Conservation (phyloP, 2,329 filamentous ascomycete genomes). For the Chaetomium olivaceum region DNA sequence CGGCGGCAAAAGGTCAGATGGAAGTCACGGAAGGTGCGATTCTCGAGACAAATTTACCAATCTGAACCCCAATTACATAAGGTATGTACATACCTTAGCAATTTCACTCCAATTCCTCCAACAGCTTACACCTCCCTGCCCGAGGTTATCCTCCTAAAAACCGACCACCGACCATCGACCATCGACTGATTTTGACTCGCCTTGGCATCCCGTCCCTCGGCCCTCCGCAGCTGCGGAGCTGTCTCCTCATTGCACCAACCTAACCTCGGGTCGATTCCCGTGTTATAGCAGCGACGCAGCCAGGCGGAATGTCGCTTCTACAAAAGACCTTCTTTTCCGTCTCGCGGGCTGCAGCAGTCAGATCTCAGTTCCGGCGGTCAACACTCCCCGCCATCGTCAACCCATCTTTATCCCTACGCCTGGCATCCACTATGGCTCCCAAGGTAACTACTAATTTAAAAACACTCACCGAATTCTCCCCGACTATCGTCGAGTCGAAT, state of each 20-base stretch:
- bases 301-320: conserved; percentile 27
- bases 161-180: neutral
- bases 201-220: conserved; percentile 18
- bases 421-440: conserved; percentile 51
- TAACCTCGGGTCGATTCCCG: neutral
- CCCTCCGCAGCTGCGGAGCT: conserved; percentile 13
- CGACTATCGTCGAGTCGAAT: neutral
- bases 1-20: neutral
- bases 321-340: conserved; percentile 34
- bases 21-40: neutral
- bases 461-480: conserved; percentile 31
- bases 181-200: neutral
- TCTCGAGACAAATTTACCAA: neutral
- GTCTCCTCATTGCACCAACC: neutral
- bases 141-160: conserved; percentile 4
- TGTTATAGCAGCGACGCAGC: neutral
- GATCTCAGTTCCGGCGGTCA: conserved; percentile 36
- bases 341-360: conserved; percentile 30
- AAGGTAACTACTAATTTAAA: conserved; percentile 43
- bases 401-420: conserved; percentile 29
- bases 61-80: neutral
- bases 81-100: too few species aligned
- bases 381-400: conserved; percentile 32
- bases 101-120: neutral
- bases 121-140: neutral